Conservation (phyloP, 2,329 filamentous ascomycete species). For the Stagonosporopsis tanaceti region DNA sequence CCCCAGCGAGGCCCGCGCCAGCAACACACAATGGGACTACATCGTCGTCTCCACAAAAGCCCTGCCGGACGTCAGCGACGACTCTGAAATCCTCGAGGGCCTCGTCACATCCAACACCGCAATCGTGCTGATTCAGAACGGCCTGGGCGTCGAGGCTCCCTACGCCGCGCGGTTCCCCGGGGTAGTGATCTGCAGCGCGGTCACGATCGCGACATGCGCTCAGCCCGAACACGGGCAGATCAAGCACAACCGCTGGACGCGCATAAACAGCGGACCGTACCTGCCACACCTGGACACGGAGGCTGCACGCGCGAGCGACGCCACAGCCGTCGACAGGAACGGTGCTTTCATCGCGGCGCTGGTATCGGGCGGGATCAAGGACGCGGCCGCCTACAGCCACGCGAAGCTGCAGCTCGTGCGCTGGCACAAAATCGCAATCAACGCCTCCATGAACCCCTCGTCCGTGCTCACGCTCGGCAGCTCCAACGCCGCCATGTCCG, state of each 20-base stretch:
- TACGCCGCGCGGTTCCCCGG: constrained; percentile 69
- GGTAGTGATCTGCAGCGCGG: constrained; percentile 70
- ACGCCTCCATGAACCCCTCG: constrained; percentile 77
- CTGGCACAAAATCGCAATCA: constrained; percentile 82
- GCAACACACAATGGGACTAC: constrained; percentile 65
- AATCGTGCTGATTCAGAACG: constrained; percentile 75
- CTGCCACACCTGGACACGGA: constrained; percentile 57
- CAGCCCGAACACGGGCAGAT: constrained; percentile 70
- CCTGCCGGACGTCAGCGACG: constrained; percentile 70
- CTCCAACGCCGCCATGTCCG: constrained; percentile 71
- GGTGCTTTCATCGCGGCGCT: constrained; percentile 63
- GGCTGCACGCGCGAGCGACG: constrained; percentile 30
- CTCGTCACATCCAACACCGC: constrained; percentile 63
- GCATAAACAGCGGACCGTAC: constrained; percentile 74
- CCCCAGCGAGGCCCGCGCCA: constrained; percentile 62
- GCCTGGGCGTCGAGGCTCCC: constrained; percentile 73
- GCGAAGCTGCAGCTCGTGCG: constrained; percentile 73
- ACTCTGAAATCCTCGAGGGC: constrained; percentile 68
- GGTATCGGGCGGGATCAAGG: constrained; percentile 68
- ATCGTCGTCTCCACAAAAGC: constrained; percentile 76
- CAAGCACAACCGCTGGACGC: constrained; percentile 76
- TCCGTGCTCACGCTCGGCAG: constrained; percentile 71
- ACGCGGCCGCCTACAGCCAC: constrained; percentile 71
- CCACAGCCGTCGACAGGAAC: constrained; percentile 55
- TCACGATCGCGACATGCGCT: constrained; percentile 74